These are phyloP conservation scores for Lachnellula hyalina DNA, from an alignment of 2,329 filamentous ascomycete species.

Conservation along the genomic window DNA sequence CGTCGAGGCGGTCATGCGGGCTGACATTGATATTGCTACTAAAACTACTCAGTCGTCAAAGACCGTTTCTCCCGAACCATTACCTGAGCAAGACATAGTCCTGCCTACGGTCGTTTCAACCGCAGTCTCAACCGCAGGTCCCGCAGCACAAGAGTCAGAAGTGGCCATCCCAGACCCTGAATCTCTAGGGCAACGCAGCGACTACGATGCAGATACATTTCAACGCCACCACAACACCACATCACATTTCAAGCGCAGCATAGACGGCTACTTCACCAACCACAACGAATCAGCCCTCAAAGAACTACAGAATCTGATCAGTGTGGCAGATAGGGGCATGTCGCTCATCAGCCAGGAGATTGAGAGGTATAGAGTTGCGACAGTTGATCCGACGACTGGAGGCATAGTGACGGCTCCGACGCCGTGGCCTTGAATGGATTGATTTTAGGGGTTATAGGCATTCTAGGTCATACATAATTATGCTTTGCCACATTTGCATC, in stretches of 20 bases:
- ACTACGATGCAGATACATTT: conserved; percentile 28
- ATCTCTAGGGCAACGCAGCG: neutral
- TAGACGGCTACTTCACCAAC: conserved; percentile 31
- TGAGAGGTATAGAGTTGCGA: conserved; percentile 8
- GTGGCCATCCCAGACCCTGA: neutral
- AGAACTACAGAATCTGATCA: conserved; percentile 29
- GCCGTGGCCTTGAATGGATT: neutral
- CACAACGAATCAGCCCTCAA: conserved; percentile 28
- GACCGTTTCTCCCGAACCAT: neutral
- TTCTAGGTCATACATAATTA: no score
- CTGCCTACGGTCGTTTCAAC: neutral
- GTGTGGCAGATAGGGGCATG: conserved; percentile 30
- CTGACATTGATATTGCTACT: neutral
- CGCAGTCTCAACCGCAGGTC: no score
- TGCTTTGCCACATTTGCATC: no score
- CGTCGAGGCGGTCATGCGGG: conserved; percentile 26
- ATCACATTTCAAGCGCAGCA: conserved; percentile 26
- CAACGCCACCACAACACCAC: conserved; percentile 28
- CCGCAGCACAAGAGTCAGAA: neutral
- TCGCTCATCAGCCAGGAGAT: conserved; percentile 13
- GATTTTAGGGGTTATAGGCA: no score
- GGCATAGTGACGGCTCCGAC: neutral
- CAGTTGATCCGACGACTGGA: conserved; percentile 1
- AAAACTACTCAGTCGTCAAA: neutral
- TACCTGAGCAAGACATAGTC: neutral